Base-by-base conservation (phyloP, 179 eudicot genomes). In the Camellia oleifera region DNA sequence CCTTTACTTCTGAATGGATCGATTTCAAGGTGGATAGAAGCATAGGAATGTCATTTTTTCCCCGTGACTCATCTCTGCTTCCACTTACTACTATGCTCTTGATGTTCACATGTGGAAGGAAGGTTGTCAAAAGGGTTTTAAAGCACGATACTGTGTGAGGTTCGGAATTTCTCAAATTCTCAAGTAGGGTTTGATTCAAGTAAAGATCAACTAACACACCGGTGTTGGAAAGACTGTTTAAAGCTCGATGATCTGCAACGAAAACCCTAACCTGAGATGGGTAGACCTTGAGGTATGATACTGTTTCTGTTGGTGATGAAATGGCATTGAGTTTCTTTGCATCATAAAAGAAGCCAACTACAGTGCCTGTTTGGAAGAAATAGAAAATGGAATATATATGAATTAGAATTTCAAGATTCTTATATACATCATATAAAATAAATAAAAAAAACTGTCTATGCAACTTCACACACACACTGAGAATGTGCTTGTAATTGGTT, bases 21-120 rank as follows among this genome's bases (percentile, higher is more conserved):
- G 86, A 77, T 45, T 64, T 77, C 69, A 77, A 58, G 67, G 81
- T 67, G 58, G 86, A 75, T 5, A 77, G 32, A 74, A 81, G 81
- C 77, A 42, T 13, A 70, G 53, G 78, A 20, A 83, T 18, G 10
- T 80, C 80, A 56, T 80, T 18, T 42, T 40, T 6, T 48, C 11
- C 58, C 0, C 0, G 58, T 54, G 10, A 8, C 12, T 54, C 58
- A 54, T 54, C 58, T 54, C 60, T 75, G 56, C 79, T 53, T 56
- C 80, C 58, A 63, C 15, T 72, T 5, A 80, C 61, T 56, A 74
- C 61, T 54, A 83, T 53, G 54, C 77, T 72, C 9, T 67, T 69
- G 77, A 80, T 56, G 3, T 72, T 65, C 5, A 62, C 82, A 17
- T 75, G 50, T 61, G 82, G 57, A 60, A 62, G 48, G 66, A 72